These are phyloP conservation scores for Umbelopsis sp. DNA, from an alignment of 192 early-diverging fungal genomes.

Conservation along the genomic window DNA sequence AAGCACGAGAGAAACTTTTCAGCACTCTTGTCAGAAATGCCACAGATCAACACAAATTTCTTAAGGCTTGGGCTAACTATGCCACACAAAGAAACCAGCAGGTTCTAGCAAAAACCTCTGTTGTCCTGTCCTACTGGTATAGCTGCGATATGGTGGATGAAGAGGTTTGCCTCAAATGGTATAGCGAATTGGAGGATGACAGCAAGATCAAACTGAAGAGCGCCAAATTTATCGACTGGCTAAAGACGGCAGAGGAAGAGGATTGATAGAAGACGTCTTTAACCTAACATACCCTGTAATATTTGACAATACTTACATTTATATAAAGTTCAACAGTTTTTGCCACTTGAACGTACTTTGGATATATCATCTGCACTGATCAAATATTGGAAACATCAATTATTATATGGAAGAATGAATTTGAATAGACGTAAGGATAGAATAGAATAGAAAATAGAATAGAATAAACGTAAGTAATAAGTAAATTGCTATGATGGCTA, in stretches of 20 bases:
- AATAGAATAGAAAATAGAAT: too few relatives aligned
- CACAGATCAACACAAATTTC: slow-evolving; percentile 58
- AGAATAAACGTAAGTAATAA: too few relatives aligned
- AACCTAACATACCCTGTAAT: slow-evolving; percentile 10
- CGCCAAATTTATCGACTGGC: slow-evolving; percentile 75
- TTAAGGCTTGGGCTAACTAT: slow-evolving; percentile 65
- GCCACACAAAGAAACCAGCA: slow-evolving; percentile 46
- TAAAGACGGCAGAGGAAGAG: slow-evolving; percentile 84
- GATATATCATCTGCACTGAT: too few relatives aligned
- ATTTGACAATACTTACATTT: not conserved
- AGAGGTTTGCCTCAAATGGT: slow-evolving; percentile 76
- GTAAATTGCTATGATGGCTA: too few relatives aligned
- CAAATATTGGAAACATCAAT: too few relatives aligned
- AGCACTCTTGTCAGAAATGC: slow-evolving; percentile 57
- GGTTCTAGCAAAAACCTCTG: slow-evolving; percentile 57
- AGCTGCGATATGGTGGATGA: slow-evolving; percentile 80
- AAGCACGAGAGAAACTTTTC: slow-evolving; percentile 47
- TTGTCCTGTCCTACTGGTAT: slow-evolving; percentile 72
- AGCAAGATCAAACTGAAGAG: slow-evolving; percentile 65
- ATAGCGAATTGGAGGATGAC: slow-evolving; percentile 44
- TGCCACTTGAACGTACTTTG: too few relatives aligned
- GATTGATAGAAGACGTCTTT: slow-evolving; percentile 31
- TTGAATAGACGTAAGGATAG: too few relatives aligned
- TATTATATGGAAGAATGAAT: too few relatives aligned
- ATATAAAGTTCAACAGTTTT: not conserved